Percentiles rank a stretch among this genome's conserved stretches.
phyloP scores from a whole-genome alignment of 1,284 basidiomycete genomes.

The Meripilus lineatus region DNA sequence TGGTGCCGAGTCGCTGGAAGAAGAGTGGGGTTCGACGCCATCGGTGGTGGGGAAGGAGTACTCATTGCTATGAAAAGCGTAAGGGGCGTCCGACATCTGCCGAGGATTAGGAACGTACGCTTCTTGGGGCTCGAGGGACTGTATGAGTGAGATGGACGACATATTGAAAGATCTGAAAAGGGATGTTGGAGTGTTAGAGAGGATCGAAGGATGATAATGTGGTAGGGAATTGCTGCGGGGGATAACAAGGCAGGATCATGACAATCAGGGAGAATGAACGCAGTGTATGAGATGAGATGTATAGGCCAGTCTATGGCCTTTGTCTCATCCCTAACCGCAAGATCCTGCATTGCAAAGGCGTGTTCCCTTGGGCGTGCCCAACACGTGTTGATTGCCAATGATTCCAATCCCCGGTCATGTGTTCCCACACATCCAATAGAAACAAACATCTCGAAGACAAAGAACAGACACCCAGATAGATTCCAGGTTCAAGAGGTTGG shows the following conservation, averaged over 20 bases:
- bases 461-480: too few relatives aligned
- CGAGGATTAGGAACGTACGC: neutral
- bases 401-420: too few relatives aligned
- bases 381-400: too few relatives aligned
- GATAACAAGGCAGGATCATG: conserved; percentile 2
- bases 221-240: conserved; percentile 1
- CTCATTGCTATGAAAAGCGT: conserved; percentile 1
- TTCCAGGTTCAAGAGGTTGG: too few relatives aligned
- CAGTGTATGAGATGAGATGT: too few relatives aligned
- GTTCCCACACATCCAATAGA: too few relatives aligned
- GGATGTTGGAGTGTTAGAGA: conserved; percentile 1
- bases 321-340: conserved; percentile 3
- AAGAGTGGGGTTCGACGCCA: conserved; percentile 3
- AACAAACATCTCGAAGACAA: too few relatives aligned
- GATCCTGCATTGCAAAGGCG: conserved; percentile 10
- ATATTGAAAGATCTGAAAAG: neutral
- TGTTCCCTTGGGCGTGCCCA: conserved; percentile 7
- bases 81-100: neutral
- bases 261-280: neutral
- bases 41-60: conserved; percentile 6
- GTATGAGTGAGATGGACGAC: conserved; percentile 4
- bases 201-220: neutral
- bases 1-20: conserved; percentile 6
- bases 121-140: conserved; percentile 1
- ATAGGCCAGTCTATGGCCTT: conserved; percentile 1